Percentiles rank a stretch among this genome's conserved stretches.
Evolutionary conservation across 2,329 filamentous ascomycete genomes (phyloP).

Genomic region (Catunica adiposa): DNA sequence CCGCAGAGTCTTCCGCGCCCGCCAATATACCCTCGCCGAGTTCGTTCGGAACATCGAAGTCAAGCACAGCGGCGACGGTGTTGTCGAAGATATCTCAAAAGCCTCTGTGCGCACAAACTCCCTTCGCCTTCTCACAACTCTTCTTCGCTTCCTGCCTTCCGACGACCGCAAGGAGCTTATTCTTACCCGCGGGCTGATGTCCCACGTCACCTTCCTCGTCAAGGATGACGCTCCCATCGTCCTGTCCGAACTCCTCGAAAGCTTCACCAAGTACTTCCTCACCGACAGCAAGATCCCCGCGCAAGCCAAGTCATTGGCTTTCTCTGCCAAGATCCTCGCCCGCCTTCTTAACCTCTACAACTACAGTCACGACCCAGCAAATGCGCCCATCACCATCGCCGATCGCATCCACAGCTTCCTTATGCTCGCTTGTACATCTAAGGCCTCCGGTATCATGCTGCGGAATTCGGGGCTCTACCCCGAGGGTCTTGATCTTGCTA

Average conservation of each 20-base stretch:
- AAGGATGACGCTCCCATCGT: constrained; percentile 61
- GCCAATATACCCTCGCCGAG: constrained; percentile 63
- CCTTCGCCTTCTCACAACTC: constrained; percentile 61
- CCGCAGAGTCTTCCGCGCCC: constrained; percentile 57
- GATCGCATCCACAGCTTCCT: constrained; percentile 62
- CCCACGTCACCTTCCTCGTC: constrained; percentile 64
- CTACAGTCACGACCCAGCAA: constrained; percentile 32
- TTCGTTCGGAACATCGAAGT: constrained; percentile 67
- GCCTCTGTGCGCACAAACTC: constrained; percentile 74
- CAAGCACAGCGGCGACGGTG: constrained; percentile 36
- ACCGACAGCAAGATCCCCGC: constrained; percentile 58
- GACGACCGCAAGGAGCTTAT: constrained; percentile 70
- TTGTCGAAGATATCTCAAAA: constrained; percentile 45
- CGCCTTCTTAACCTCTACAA: constrained; percentile 57
- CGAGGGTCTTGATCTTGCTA: constrained; percentile 41
- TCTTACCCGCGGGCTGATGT: constrained; percentile 62
- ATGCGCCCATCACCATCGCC: constrained; percentile 36
- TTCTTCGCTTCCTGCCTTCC: constrained; percentile 60
- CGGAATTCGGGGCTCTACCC: constrained; percentile 75
- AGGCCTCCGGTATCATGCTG: constrained; percentile 56
- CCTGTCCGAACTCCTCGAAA: constrained; percentile 56
- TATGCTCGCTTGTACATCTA: constrained; percentile 54
- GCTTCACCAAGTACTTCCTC: constrained; percentile 54
- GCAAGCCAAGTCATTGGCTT: constrained; percentile 55
- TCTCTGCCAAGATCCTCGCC: constrained; percentile 58